Evolutionary conservation across 1,139 yeast genomes (phyloP), one percentile per base, ranked within the genome.

Genomic region (Geotrichum bryndzae): DNA sequence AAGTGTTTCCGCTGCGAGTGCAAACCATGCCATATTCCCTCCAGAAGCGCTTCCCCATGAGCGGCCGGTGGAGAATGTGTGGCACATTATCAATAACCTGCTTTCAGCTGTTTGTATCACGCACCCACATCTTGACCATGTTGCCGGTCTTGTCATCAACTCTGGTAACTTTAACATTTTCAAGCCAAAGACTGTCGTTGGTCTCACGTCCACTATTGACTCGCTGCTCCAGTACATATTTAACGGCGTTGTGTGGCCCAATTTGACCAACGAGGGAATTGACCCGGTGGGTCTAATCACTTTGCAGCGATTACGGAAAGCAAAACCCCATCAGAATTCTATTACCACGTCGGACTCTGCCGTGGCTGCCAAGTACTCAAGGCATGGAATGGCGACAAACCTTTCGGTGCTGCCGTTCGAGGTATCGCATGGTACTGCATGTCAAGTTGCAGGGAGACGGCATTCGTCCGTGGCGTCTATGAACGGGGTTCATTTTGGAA

Each of bases 51-150:
- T 63, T 38, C 69, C 74, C 6, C 67, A 70, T 29, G 63, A 69
- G n/a, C 66, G 68, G 57, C 61, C 70, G 1, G 64, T 70, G 0
- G 67, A 67, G 15, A 66, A 68, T 35, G 72, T 85, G 6, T 75
- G 79, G 63, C 71, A 77, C 27, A 68, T 74, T n/a, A 60, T 73
- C n/a, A 66, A 69, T 27, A 62, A 68, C 18, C 63, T 65, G 6
- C 66, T 82, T 22, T 65, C 72, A 29, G 77, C 80, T 41, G 83
- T 83, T 64, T 79, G 88, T 58, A 80, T 91, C 50, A 84, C 97
- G 1, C 97, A 91, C 74, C 84, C 95, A 0, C 97, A 91, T 73
- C 72, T 90, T 60, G 97, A 91, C 73, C 97, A 91, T 72, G 79
- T 90, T 23, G 74, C 82, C 4, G 90, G 88, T 1, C 71, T 90